A percentile compares a stretch with the other conserved stretches of the same genome.
These are phyloP conservation scores for Eimeria acervulina DNA, from an alignment of 169 alveolate species.

Conservation along the genomic window DNA sequence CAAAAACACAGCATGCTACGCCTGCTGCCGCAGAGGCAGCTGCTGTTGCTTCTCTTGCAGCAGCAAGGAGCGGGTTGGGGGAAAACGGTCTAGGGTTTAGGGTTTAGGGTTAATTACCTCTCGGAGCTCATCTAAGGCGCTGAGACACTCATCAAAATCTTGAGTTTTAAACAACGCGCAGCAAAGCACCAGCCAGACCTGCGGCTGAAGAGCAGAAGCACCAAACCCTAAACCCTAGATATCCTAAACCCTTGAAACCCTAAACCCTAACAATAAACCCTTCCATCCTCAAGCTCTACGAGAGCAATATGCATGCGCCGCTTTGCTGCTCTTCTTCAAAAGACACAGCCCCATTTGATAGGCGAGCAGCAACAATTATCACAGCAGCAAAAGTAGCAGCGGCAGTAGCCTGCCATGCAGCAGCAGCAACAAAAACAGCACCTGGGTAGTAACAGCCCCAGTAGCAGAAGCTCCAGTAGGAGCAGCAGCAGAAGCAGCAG, in stretches of 20 bases:
- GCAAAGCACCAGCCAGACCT: conserved; percentile 52
- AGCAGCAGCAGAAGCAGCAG: conserved; percentile 52
- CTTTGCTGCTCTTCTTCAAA: no score
- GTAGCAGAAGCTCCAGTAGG: conserved; percentile 18
- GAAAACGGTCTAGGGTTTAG: no score
- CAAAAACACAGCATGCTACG: neutral
- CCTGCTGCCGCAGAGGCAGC: conserved; percentile 6
- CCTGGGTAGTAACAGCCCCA: neutral
- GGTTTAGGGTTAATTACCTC: conserved; percentile 35
- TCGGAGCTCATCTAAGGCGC: conserved; percentile 21
- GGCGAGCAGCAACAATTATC: neutral
- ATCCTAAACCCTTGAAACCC: conserved; percentile 51
- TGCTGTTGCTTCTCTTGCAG: neutral
- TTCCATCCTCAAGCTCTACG: neutral
- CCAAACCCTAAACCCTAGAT: conserved; percentile 49
- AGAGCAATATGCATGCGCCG: no score
- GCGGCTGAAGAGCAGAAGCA: conserved; percentile 12
- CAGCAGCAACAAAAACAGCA: conserved; percentile 40
- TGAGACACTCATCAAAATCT: neutral
- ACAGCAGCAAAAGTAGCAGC: conserved; percentile 5
- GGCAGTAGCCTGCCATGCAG: neutral
- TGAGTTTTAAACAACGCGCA: conserved; percentile 48
- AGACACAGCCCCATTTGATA: neutral
- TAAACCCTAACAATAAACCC: conserved; percentile 24
- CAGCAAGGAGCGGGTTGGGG: no score